Conservation (phyloP, 1,139 yeast species). For the Pichia kudriavzevii region DNA sequence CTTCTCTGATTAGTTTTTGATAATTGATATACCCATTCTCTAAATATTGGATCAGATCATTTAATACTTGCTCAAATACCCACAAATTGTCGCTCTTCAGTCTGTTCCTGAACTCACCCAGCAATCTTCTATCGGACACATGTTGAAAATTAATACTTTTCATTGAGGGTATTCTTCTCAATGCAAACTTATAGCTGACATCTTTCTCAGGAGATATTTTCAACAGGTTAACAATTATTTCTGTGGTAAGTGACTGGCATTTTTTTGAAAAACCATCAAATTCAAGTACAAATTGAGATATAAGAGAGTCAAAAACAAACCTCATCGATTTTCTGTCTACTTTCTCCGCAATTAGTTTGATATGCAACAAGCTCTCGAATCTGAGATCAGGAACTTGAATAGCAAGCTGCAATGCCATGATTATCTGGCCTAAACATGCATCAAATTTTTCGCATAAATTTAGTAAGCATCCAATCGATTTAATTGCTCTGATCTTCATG, state of each 20-base stretch:
- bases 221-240: constrained; percentile 12
- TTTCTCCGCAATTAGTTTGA: constrained; percentile 49
- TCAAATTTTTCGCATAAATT: constrained; percentile 55
- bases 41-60: constrained; percentile 53
- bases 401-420: constrained; percentile 79
- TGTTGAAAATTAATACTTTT: constrained; percentile 11
- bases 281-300: constrained; percentile 56
- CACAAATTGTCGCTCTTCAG: constrained; percentile 62
- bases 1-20: constrained; percentile 8
- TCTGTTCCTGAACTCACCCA: constrained; percentile 49
- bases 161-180: constrained; percentile 9
- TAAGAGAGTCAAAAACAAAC: constrained; percentile 46
- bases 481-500: constrained; percentile 64
- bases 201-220: constrained; percentile 3
- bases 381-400: constrained; percentile 59
- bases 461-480: constrained; percentile 66
- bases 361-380: constrained; percentile 56
- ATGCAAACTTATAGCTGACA: constrained; percentile 8
- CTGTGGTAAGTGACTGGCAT: constrained; percentile 41
- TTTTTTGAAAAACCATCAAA: constrained; percentile 45
- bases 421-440: constrained; percentile 80
- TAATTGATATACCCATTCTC: constrained; percentile 33
- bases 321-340: constrained; percentile 46
- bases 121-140: constrained; percentile 13
- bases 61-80: constrained; percentile 71